Evolutionary conservation across 2,329 filamentous ascomycete species (phyloP), one percentile per base, ranked within the genome.

Genomic region (Rhynchosporium agropyri): DNA sequence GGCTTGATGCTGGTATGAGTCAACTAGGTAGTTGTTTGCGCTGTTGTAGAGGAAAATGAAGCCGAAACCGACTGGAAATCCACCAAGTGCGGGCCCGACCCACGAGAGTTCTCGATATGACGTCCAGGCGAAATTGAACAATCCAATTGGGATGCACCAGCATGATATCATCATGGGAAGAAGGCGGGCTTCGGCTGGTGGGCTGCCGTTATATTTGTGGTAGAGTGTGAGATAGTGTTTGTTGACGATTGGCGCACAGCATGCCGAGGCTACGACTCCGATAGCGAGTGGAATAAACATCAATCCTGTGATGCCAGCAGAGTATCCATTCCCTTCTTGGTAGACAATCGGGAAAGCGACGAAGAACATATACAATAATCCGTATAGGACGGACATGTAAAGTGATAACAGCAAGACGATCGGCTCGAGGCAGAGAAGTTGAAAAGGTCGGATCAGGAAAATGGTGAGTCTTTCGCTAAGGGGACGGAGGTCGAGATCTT

Each of bases 221-320:
- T 82, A 83, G 42, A 90, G 75, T 43, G 76, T 83, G 62, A 94
- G 76, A 78, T 96, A 96, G 78, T 96, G 89, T 65, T 84, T 89
- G 82, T 96, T 96, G 72, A 96, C 86, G 0, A 89, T 68, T 0
- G 92, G 89, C 0, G 90, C 80, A 75, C 85, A 90, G 12, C 77
- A 71, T 15, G 91, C 89, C 0, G 88, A 89, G 49, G 78, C 64
- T 1, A 94, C 20, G 15, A 95, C 90, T 57, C 91, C 91, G 20
- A 95, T 78, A 6, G 91, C 90, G 51, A 95, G 75, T 1, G 91
- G 91, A 66, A 95, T 92, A 76, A 96, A 96, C 89, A 95, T 94
- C 8, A 96, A 81, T 53, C 91, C 92, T 0, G 91, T 92, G 33
- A 80, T 87, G 43, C 89, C 84, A 33, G 90, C 83, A 3, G 82